Percentiles rank a stretch among this genome's conserved stretches.
phyloP scores from a whole-genome alignment of 495 filamentous ascomycete genomes.

The Venustampulla echinocandica region DNA sequence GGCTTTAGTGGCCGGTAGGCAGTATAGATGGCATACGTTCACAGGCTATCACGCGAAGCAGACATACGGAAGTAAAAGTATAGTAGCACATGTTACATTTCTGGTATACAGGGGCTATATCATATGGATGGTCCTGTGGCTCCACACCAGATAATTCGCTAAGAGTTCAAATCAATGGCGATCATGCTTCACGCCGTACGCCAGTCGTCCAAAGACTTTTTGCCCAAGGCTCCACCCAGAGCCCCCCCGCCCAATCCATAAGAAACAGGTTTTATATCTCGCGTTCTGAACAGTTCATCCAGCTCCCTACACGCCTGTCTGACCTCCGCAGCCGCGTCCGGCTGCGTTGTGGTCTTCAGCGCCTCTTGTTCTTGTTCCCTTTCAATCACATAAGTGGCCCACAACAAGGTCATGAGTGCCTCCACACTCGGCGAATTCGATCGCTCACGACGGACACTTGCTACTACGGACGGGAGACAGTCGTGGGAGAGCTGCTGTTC shows the following conservation, averaged over 20 bases:
- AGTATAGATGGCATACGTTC: too few relatives aligned
- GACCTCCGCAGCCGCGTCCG: slow-evolving; percentile 20
- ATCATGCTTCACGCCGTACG: slow-evolving; percentile 15
- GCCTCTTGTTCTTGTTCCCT: slow-evolving; percentile 12
- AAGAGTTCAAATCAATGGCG: slow-evolving; percentile 5
- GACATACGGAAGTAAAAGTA: too few relatives aligned
- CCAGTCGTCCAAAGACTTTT: slow-evolving; percentile 23
- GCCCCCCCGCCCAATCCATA: slow-evolving; percentile 1
- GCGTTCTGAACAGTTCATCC: slow-evolving; percentile 20
- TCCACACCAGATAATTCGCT: slow-evolving; percentile 1
- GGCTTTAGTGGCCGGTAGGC: too few relatives aligned
- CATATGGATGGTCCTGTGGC: background rate
- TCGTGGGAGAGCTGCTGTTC: slow-evolving; percentile 26
- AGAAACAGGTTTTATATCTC: slow-evolving; percentile 10
- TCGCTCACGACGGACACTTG: slow-evolving; percentile 30
- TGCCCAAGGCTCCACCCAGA: background rate
- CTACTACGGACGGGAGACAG: slow-evolving; percentile 26
- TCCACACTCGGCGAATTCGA: slow-evolving; percentile 41
- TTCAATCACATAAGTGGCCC: slow-evolving; percentile 36
- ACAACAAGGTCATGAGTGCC: slow-evolving; percentile 42
- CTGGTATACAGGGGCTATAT: slow-evolving; percentile 5
- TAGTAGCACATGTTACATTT: slow-evolving; percentile 11
- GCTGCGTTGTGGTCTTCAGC: slow-evolving; percentile 15
- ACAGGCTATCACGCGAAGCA: too few relatives aligned
- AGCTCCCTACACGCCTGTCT: slow-evolving; percentile 19